These are phyloP conservation scores for Pneumocystis murina DNA, from an alignment of 1,139 yeast species.

Conservation along the genomic window DNA sequence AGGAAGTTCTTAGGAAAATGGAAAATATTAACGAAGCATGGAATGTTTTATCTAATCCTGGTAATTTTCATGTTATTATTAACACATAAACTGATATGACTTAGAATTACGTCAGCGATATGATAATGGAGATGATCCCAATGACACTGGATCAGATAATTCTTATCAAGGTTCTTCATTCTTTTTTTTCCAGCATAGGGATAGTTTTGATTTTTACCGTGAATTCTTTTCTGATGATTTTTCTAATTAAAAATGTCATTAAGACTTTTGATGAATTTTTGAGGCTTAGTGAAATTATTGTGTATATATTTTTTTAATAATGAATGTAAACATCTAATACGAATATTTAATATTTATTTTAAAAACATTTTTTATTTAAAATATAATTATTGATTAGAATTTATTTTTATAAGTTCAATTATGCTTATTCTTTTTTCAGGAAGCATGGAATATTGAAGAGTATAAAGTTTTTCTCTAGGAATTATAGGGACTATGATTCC, in stretches of 20 bases:
- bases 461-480: slow-evolving; percentile 34
- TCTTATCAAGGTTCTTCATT: slow-evolving; percentile 4
- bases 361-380: neutral
- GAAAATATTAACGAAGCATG: slow-evolving; percentile 88
- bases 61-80: neutral
- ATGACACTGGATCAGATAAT: slow-evolving; percentile 13
- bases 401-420: neutral
- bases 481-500: slow-evolving; percentile 34
- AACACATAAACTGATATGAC: slow-evolving; percentile 1
- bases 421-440: slow-evolving; percentile 28
- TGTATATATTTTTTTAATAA: neutral
- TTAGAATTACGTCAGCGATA: slow-evolving; percentile 49
- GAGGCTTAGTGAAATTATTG: neutral
- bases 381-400: neutral
- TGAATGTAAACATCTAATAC: neutral
- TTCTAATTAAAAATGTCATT: neutral
- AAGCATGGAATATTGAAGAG: slow-evolving; percentile 35
- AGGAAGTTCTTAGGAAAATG: slow-evolving; percentile 68
- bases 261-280: neutral
- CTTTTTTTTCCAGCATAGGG: slow-evolving; percentile 1
- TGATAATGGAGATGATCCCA: slow-evolving; percentile 46
- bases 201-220: slow-evolving; percentile 4
- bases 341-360: neutral
- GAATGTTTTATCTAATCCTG: slow-evolving; percentile 51
- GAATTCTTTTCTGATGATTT: slow-evolving; percentile 7